Evolutionary conservation across 106 monocot species (phyloP).

Genomic region (Gastrodia elata): DNA sequence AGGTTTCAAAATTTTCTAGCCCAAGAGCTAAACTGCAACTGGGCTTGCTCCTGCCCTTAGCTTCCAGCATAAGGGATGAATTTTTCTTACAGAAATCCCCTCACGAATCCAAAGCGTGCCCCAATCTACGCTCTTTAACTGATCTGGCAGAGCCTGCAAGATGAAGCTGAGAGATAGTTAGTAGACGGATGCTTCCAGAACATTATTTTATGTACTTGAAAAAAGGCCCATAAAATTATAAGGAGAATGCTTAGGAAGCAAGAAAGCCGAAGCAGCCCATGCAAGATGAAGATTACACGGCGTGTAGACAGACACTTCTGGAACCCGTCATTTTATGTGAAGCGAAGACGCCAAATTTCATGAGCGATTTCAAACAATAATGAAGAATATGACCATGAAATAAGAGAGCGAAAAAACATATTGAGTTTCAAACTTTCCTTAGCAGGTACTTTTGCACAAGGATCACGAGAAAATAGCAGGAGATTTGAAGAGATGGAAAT

Average conservation of each 20-base stretch:
- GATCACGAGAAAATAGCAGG: neutral
- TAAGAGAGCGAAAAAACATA: slow-evolving; percentile 3
- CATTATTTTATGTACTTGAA: slow-evolving; percentile 55
- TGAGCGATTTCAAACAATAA: neutral
- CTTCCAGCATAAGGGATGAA: slow-evolving; percentile 66
- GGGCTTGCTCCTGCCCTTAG: slow-evolving; percentile 46
- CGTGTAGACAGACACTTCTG: slow-evolving; percentile 11
- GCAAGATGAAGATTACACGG: neutral
- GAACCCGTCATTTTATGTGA: slow-evolving; percentile 60
- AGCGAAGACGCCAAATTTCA: slow-evolving; percentile 1
- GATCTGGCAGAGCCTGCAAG: slow-evolving; percentile 29
- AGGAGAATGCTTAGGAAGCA: neutral
- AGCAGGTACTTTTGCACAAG: neutral
- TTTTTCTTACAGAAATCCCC: slow-evolving; percentile 9
- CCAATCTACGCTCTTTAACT: slow-evolving; percentile 12
- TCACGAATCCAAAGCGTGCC: slow-evolving; percentile 1
- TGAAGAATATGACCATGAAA: neutral
- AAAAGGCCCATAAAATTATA: slow-evolving; percentile 1
- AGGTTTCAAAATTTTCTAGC: slow-evolving; percentile 22
- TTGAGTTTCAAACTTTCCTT: neutral
- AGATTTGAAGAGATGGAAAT: neutral
- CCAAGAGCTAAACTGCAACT: slow-evolving; percentile 54
- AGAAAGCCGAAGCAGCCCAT: slow-evolving; percentile 1
- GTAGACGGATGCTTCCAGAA: slow-evolving; percentile 12
- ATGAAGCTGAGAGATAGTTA: slow-evolving; percentile 2